Conservation (phyloP, 2,329 filamentous ascomycete species). For the Colletotrichum scovillei region DNA sequence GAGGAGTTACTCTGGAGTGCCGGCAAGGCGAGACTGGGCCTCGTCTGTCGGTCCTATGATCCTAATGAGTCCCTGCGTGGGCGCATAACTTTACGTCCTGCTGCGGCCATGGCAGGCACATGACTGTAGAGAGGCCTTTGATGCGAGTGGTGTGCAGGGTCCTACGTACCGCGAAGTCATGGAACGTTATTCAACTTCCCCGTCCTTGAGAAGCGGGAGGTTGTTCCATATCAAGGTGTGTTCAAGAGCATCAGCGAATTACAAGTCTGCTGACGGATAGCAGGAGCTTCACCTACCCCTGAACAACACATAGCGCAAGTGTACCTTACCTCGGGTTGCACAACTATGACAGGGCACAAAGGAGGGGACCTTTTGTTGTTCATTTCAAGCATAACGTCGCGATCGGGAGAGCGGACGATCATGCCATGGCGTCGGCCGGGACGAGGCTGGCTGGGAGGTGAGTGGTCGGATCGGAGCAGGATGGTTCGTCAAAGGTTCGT, state of each 20-base stretch:
- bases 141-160: neutral
- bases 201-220: neutral
- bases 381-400: slow-evolving; percentile 6
- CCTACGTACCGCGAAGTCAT: neutral
- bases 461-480: neutral
- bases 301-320: neutral
- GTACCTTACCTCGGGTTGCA: neutral
- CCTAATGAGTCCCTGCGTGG: neutral
- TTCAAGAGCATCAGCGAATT: neutral
- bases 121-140: neutral
- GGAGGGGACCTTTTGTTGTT: neutral
- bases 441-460: neutral
- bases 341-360: neutral
- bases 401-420: neutral
- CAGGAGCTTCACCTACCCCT: neutral
- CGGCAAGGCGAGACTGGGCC: neutral
- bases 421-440: neutral
- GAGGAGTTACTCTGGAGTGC: neutral
- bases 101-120: neutral
- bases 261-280: neutral
- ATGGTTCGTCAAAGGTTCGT: neutral
- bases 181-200: neutral
- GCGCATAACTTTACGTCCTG: neutral
- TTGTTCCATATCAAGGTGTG: neutral
- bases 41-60: neutral